Evolutionary conservation across 2,329 filamentous ascomycete genomes (phyloP), one percentile per base, ranked within the genome.

Genomic region (Colletotrichum plurivorum): DNA sequence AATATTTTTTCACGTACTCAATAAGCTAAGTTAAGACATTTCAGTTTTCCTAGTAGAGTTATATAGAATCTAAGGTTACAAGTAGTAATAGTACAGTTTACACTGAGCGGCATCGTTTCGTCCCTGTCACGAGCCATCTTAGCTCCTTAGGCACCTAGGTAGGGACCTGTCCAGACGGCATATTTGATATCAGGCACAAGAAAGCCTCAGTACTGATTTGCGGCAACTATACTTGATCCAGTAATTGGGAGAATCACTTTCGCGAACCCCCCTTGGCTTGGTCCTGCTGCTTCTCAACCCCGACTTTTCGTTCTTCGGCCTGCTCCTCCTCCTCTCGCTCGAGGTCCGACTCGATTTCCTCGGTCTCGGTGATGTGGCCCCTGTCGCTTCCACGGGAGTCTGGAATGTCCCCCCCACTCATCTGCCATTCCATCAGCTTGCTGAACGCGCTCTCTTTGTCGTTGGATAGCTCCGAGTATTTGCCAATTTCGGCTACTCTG

Each of bases 381-480:
- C 70, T 76, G 41, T 83, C 82, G 36, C 51, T 52, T 8, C 63
- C 46, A 5, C 68, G 64, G 45, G 67, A 61, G 4, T 85, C 78
- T 0, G 84, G 79, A 9, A 85, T 76, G 64, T 97, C 94, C 9
- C 93, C 92, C 13, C 95, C 95, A 75, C 88, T 96, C 89, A 98
- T 93, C 82, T 99, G 96, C 95, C 95, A 98, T 81, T 98, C 95
- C 96, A 99, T 99, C 61, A 99, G 85, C 82, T 93, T 96, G 75
- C 91, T 95, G 77, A 99, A 99, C 2, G 95, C 94, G 60, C 95
- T 97, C 10, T 92, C 84, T 16, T 88, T 87, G 69, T 94, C 89
- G 5, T 88, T 85, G 60, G 91, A 93, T 22, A 99, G 87, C 72
- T 94, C 88, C 25, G 87, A 83, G 78, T 97, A 99, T 67, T 92